phyloP scores from a whole-genome alignment of 2,329 filamentous ascomycete species.

The Sphaerulina populicola region DNA sequence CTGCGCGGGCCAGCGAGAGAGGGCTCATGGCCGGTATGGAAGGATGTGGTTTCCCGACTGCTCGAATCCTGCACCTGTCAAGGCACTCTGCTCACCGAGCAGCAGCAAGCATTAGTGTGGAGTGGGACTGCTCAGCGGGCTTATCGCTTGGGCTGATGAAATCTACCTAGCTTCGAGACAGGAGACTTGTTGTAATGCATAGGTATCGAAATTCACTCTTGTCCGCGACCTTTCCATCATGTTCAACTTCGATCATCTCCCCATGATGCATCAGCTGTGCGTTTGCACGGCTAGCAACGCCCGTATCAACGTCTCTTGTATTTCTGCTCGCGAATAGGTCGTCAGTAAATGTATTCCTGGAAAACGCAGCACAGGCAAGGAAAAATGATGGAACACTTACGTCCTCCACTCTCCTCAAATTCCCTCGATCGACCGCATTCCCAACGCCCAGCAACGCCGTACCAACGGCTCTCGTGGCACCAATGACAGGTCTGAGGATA shows the following conservation, averaged over 20 bases:
- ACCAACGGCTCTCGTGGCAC: slow-evolving; percentile 77
- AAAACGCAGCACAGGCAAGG: slow-evolving; percentile 14
- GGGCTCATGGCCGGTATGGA: slow-evolving; percentile 69
- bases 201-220: no score
- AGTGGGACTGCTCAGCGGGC: background rate
- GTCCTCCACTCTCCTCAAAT: slow-evolving; percentile 74
- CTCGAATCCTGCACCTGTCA: slow-evolving; percentile 36
- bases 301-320: background rate
- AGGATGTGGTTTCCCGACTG: slow-evolving; percentile 57
- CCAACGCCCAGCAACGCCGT: slow-evolving; percentile 86
- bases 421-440: slow-evolving; percentile 78
- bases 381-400: slow-evolving; percentile 51
- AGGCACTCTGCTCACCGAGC: background rate
- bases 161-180: no score
- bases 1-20: slow-evolving; percentile 50
- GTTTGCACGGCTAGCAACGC: background rate
- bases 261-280: no score
- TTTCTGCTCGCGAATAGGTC: background rate
- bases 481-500: slow-evolving; percentile 81
- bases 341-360: slow-evolving; percentile 29
- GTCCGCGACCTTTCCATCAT: no score
- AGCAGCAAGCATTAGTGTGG: background rate
- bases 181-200: no score
- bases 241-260: no score
- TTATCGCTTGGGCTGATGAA: background rate